phyloP scores from a whole-genome alignment of 2,329 filamentous ascomycete genomes.

The Curvularia sp. region DNA sequence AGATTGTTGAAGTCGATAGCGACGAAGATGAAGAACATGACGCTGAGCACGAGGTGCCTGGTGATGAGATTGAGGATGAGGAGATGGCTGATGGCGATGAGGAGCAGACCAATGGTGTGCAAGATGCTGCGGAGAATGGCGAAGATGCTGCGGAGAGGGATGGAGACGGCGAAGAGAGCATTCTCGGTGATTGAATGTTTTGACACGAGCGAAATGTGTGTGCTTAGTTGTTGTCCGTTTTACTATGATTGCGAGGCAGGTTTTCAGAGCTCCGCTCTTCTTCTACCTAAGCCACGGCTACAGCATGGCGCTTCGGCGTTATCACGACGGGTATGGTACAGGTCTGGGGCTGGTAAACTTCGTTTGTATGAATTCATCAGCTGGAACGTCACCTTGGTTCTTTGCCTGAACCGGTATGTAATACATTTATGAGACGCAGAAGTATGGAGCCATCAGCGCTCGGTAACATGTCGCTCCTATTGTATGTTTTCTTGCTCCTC shows the following conservation, averaged over 20 bases:
- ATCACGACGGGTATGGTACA: slow-evolving; percentile 2
- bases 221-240: neutral
- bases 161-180: slow-evolving; percentile 52
- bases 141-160: slow-evolving; percentile 36
- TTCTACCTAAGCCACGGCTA: slow-evolving; percentile 11
- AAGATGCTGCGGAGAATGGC: slow-evolving; percentile 39
- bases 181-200: slow-evolving; percentile 50
- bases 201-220: neutral
- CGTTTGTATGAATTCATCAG: slow-evolving; percentile 1
- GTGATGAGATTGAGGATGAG: slow-evolving; percentile 48
- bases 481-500: neutral
- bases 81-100: slow-evolving; percentile 52
- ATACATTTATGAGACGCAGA: neutral
- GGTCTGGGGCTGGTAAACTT: neutral
- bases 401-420: neutral
- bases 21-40: slow-evolving; percentile 44
- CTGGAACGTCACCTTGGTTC: neutral
- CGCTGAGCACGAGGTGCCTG: slow-evolving; percentile 32
- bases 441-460: neutral
- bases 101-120: slow-evolving; percentile 52
- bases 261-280: slow-evolving; percentile 5
- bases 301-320: slow-evolving; percentile 23
- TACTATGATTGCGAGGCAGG: slow-evolving; percentile 3
- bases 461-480: neutral
- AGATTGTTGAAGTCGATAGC: slow-evolving; percentile 44